These are phyloP conservation scores for Xylaria acuta DNA, from an alignment of 495 filamentous ascomycete species.

Conservation along the genomic window DNA sequence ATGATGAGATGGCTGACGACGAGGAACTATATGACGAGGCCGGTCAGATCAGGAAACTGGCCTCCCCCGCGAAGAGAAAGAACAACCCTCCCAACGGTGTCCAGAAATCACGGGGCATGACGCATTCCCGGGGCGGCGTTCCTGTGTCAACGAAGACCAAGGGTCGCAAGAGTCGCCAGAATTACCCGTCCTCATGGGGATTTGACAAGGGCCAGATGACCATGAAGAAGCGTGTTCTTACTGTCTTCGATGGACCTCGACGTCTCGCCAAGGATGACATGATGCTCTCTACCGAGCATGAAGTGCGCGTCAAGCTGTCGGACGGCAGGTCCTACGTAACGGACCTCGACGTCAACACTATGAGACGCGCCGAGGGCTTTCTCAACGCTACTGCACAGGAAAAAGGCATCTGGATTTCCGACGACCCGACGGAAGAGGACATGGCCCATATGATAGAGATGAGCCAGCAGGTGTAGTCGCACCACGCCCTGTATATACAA, in stretches of 20 bases:
- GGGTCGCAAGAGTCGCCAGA: constrained; percentile 79
- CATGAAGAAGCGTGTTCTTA: constrained; percentile 94
- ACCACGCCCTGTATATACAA: neutral
- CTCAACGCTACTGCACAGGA: constrained; percentile 78
- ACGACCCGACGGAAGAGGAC: constrained; percentile 58
- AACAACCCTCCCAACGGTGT: constrained; percentile 57
- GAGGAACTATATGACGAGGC: constrained; percentile 50
- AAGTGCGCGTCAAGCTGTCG: constrained; percentile 82
- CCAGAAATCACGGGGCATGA: constrained; percentile 62
- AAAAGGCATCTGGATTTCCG: constrained; percentile 77
- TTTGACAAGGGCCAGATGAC: constrained; percentile 89
- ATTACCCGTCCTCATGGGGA: constrained; percentile 93
- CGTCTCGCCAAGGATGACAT: constrained; percentile 98
- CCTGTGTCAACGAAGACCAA: constrained; percentile 68
- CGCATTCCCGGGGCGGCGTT: constrained; percentile 67
- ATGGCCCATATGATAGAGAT: constrained; percentile 51
- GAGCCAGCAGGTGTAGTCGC: constrained; percentile 29
- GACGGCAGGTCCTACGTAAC: constrained; percentile 82
- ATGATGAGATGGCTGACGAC: constrained; percentile 65
- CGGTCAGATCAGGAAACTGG: constrained; percentile 36
- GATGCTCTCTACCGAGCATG: constrained; percentile 95
- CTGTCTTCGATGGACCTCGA: constrained; percentile 88
- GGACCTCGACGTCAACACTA: constrained; percentile 89
- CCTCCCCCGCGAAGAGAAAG: constrained; percentile 40
- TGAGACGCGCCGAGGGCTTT: constrained; percentile 85